These are phyloP conservation scores for Eugenia klotzschiana DNA, from an alignment of 441 rosid genomes.

Conservation along the genomic window DNA sequence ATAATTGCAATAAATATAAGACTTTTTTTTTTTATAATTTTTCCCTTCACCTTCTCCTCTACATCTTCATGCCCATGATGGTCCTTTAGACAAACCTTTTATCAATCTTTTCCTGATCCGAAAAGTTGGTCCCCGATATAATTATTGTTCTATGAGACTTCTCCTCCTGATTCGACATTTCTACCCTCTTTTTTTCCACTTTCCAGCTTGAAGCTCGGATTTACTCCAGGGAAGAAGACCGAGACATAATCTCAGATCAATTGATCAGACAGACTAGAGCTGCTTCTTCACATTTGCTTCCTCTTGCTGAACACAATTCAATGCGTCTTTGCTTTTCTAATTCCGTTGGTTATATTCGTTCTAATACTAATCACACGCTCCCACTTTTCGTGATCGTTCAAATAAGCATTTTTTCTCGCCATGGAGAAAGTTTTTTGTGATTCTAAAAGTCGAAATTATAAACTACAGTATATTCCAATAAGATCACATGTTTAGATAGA, in stretches of 20 bases:
- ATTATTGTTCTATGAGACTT: neutral
- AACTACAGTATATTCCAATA: neutral
- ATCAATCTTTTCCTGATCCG: neutral
- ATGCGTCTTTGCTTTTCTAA: neutral
- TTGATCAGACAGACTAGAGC: neutral
- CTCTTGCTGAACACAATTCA: neutral
- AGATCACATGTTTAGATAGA: fast-evolving
- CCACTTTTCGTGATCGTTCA: neutral
- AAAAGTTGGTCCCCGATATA: neutral
- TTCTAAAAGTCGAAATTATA: neutral
- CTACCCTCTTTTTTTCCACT: neutral
- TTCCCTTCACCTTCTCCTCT: neutral
- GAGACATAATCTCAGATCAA: neutral
- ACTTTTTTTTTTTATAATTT: too few relatives aligned
- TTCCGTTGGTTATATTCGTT: neutral
- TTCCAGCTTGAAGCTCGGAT: neutral
- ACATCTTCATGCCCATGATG: neutral
- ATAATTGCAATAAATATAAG: too few relatives aligned
- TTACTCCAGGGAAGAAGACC: neutral
- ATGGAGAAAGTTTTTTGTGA: neutral
- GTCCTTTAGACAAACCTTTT: neutral
- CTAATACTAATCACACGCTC: neutral
- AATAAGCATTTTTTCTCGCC: neutral
- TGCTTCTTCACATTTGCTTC: neutral
- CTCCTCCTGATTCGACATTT: neutral